Base-by-base conservation (phyloP, 768 basidiomycete genomes). In the Suillus occidentalis region DNA sequence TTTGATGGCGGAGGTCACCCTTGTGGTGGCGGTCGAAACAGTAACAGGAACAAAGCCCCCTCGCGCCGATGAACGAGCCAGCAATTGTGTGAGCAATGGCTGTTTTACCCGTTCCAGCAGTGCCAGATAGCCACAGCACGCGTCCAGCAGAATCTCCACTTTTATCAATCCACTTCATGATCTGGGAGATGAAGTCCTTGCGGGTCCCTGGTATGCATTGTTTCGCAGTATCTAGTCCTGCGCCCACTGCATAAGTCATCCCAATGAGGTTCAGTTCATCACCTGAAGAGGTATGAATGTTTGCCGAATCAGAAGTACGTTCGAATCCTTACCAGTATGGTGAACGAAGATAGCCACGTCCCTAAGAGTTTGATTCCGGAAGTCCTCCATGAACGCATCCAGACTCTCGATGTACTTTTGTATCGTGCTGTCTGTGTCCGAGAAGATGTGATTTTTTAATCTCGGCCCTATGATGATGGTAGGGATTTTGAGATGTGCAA, bases 101-200 rank as follows among this genome's bases (percentile, higher is more conserved):
- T 14, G 75, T 68, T 64, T 75, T 75, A 4, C 74, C 74, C 13
- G 52, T 63, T 14, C 73, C 74, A 1, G 75, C 72, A 34, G 39
- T 42, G 6, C 63, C 63, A 36, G 55, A 43, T 22, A 63, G 8
- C 57, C 57, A 63, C 16, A 63, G 37, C 20, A 60, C 25, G 7
- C 56, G 63, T 28, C 25, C 40, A 57, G 63, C 40, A 22, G 42
- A 34, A 34, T 37, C 40, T 45, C 37, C 57, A n/a, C 34, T n/a
- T 20, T 42, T 37, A 13, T 60, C 3, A 31, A 63, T 45, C 63
- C 63, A 63, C 16, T 7, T 4, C 3, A 28, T 42, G n/a, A 63
- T 59, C 3, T 63, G 34, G 20, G 37, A 14, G 16, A 63, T 31
- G 18, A 63, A 12, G 3, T 63, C 56, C 20, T 6, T 45, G 42